These are phyloP conservation scores for Spatholobus suberectus DNA, from an alignment of 306 rosid genomes.

Conservation along the genomic window DNA sequence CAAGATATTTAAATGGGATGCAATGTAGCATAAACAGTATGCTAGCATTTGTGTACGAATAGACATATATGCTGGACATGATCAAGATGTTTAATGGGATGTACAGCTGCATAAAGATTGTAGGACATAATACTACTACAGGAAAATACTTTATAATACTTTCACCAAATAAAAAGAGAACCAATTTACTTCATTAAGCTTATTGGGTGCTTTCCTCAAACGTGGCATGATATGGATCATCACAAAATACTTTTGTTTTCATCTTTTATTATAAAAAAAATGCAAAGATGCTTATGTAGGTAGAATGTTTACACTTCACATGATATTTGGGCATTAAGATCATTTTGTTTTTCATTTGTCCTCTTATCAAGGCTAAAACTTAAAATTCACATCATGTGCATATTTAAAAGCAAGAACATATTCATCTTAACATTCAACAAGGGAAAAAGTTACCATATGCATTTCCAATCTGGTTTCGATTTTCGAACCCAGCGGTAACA, in stretches of 20 bases:
- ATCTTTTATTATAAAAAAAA: not conserved
- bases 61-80: not conserved
- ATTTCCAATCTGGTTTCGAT: constrained; percentile 93
- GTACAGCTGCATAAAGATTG: not conserved
- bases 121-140: not conserved
- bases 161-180: not conserved
- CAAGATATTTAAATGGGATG: not conserved
- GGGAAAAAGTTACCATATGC: constrained; percentile 72
- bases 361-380: constrained; percentile 7
- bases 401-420: constrained; percentile 7
- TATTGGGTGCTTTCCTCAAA: not conserved
- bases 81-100: not conserved
- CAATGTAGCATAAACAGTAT: not conserved
- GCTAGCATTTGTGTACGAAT: not conserved
- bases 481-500: constrained; percentile 91
- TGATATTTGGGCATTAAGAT: not conserved
- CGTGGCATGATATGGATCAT: not conserved
- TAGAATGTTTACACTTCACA: not conserved
- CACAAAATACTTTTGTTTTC: not conserved
- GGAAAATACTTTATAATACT: not conserved
- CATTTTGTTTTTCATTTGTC: constrained; percentile 3
- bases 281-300: not conserved
- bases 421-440: constrained; percentile 10
- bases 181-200: not conserved
- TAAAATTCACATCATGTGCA: not conserved